Percentiles rank a stretch among this genome's conserved stretches.
Conservation (phyloP, 106 monocot genomes). For the Dendrobium officinale region DNA sequence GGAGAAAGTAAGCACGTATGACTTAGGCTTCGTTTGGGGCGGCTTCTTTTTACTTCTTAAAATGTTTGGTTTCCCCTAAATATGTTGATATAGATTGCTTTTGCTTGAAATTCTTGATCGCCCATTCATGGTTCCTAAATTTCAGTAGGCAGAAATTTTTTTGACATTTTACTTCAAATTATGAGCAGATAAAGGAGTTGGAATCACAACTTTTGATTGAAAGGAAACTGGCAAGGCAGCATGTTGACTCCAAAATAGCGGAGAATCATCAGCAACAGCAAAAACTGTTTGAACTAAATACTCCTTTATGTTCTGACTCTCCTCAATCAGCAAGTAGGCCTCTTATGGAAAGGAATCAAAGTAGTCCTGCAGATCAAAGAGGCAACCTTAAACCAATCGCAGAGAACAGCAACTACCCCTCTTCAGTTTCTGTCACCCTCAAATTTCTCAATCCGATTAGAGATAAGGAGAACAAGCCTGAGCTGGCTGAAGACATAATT, state of each 20-base stretch:
- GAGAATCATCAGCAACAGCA: slow-evolving; percentile 49
- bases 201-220: slow-evolving; percentile 81
- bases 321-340: slow-evolving; percentile 3
- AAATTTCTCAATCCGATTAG: slow-evolving; percentile 14
- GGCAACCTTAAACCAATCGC: not conserved
- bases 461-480: slow-evolving; percentile 74
- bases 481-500: slow-evolving; percentile 16
- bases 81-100: too few species aligned
- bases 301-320: not conserved
- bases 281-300: slow-evolving; percentile 11
- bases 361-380: slow-evolving; percentile 27
- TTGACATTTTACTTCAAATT: not conserved
- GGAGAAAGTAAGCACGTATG: slow-evolving; percentile 45
- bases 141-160: too few species aligned
- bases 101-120: too few species aligned
- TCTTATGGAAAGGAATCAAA: slow-evolving; percentile 16
- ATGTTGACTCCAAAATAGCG: slow-evolving; percentile 68
- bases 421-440: slow-evolving; percentile 5
- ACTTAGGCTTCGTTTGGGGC: not conserved
- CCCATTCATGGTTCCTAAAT: too few species aligned
- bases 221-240: slow-evolving; percentile 78
- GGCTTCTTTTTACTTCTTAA: too few species aligned
- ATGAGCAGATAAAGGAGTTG: slow-evolving; percentile 58
- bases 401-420: slow-evolving; percentile 1
- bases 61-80: too few species aligned